Conservation (phyloP, 768 basidiomycete species). For the Thelephora aurantiotincta region DNA sequence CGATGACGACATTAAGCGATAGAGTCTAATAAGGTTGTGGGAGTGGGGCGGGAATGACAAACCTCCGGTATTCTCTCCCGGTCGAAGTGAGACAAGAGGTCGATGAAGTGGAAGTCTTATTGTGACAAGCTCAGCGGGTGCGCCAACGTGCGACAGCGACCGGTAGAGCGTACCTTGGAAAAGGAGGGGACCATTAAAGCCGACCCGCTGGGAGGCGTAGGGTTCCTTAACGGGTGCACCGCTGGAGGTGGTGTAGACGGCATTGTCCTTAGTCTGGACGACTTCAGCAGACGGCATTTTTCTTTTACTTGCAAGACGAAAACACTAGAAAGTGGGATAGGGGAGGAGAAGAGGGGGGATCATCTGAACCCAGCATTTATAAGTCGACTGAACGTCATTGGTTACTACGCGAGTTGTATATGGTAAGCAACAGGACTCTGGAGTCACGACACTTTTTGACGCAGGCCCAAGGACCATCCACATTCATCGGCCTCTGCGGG, state of each 20-base stretch:
- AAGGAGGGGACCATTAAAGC: constrained; percentile 67
- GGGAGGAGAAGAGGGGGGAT: too few relatives aligned
- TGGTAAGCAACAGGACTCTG: too few relatives aligned
- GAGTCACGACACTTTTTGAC: too few relatives aligned
- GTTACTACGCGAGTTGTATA: too few relatives aligned
- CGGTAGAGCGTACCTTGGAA: constrained; percentile 50
- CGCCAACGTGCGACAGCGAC: background rate
- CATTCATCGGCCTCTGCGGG: too few relatives aligned
- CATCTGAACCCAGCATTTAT: too few relatives aligned
- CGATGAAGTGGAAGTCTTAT: constrained; percentile 78
- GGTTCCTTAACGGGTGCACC: constrained; percentile 68
- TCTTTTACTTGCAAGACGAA: too few relatives aligned
- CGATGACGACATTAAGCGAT: background rate
- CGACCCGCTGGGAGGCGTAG: constrained; percentile 67
- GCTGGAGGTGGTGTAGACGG: constrained; percentile 74
- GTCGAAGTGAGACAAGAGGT: constrained; percentile 84
- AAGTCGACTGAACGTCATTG: too few relatives aligned
- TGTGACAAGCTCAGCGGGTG: constrained; percentile 8
- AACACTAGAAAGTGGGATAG: too few relatives aligned
- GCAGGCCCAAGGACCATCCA: too few relatives aligned
- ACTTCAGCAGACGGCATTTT: constrained; percentile 56
- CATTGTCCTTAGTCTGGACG: constrained; percentile 35
- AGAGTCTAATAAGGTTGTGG: background rate
- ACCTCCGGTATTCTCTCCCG: constrained; percentile 78
- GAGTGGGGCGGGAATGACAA: constrained; percentile 1